Percentiles rank a stretch among this genome's conserved stretches.
These are phyloP conservation scores for Vitellaria paradoxa DNA, from an alignment of 179 eudicot genomes.

Conservation along the genomic window DNA sequence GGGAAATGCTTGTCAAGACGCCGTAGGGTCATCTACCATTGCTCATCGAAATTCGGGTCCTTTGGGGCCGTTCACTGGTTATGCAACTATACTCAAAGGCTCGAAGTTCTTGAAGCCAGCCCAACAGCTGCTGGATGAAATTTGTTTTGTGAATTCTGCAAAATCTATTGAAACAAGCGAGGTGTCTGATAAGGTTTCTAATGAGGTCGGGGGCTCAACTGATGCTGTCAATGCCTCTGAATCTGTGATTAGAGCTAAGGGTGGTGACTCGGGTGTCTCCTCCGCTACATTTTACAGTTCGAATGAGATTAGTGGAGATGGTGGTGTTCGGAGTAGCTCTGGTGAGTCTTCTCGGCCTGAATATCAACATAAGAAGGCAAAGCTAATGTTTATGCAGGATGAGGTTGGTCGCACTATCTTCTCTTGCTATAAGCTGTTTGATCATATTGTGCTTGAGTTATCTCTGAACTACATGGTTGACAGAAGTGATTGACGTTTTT, in stretches of 20 bases:
- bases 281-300: conserved; percentile 26
- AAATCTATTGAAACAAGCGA: conserved; percentile 13
- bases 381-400: conserved; percentile 43
- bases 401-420: conserved; percentile 33
- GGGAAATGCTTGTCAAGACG: conserved; percentile 12
- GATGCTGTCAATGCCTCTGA: conserved; percentile 6
- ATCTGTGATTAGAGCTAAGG: conserved; percentile 4
- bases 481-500: too few relatives aligned
- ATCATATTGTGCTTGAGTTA: neutral
- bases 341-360: conserved; percentile 28
- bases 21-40: conserved; percentile 19
- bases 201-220: conserved; percentile 14
- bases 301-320: conserved; percentile 22
- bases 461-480: neutral
- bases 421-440: neutral
- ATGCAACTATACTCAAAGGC: conserved; percentile 52
- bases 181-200: conserved; percentile 7
- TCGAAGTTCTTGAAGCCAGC: conserved; percentile 75
- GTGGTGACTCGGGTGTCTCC: conserved; percentile 25
- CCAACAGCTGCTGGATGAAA: conserved; percentile 55
- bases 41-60: conserved; percentile 44
- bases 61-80: conserved; percentile 82
- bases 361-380: conserved; percentile 40
- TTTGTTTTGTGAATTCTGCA: conserved; percentile 27
- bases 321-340: conserved; percentile 16